phyloP scores from a whole-genome alignment of 2,329 filamentous ascomycete species.

The Thermoascus crustaceus region DNA sequence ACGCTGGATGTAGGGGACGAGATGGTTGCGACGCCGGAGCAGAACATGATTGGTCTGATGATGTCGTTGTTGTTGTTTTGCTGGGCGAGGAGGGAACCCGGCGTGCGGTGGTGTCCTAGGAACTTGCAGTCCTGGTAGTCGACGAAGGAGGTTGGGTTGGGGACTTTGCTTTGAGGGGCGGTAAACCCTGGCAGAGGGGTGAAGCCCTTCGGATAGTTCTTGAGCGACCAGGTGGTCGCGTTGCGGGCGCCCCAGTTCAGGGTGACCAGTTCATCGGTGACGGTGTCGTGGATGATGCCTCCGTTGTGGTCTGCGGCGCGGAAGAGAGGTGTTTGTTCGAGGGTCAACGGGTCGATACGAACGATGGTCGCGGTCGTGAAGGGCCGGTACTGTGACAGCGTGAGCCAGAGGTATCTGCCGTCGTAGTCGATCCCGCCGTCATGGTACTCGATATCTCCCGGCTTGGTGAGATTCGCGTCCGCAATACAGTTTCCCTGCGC shows the following conservation, averaged over 20 bases:
- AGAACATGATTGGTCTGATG: conserved; percentile 37
- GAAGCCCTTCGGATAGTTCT: conserved; percentile 21
- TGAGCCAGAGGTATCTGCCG: conserved; percentile 41
- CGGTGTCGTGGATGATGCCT: conserved; percentile 38
- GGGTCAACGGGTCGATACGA: conserved; percentile 28
- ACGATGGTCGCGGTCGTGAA: conserved; percentile 40
- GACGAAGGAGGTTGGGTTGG: conserved; percentile 39
- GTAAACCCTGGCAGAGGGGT: conserved; percentile 15
- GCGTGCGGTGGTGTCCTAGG: conserved; percentile 34
- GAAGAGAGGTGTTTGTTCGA: conserved; percentile 30
- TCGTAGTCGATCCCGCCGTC: conserved; percentile 45
- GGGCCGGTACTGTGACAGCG: conserved; percentile 41
- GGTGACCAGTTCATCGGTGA: conserved; percentile 29
- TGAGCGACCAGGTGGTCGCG: conserved; percentile 27
- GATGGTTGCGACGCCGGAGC: conserved; percentile 38
- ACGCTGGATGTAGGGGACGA: too few species aligned
- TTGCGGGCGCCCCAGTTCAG: conserved; percentile 43
- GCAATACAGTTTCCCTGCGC: conserved; percentile 35
- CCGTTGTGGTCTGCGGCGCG: conserved; percentile 39
- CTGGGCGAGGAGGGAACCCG: conserved; percentile 12
- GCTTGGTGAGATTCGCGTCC: conserved; percentile 37
- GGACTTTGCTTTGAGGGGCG: conserved; percentile 13
- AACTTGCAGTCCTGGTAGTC: conserved; percentile 49
- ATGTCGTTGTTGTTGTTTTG: not conserved
- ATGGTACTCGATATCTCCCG: conserved; percentile 37